Evolutionary conservation across 345 rosid species (phyloP).

Genomic region (Brassica juncea): DNA sequence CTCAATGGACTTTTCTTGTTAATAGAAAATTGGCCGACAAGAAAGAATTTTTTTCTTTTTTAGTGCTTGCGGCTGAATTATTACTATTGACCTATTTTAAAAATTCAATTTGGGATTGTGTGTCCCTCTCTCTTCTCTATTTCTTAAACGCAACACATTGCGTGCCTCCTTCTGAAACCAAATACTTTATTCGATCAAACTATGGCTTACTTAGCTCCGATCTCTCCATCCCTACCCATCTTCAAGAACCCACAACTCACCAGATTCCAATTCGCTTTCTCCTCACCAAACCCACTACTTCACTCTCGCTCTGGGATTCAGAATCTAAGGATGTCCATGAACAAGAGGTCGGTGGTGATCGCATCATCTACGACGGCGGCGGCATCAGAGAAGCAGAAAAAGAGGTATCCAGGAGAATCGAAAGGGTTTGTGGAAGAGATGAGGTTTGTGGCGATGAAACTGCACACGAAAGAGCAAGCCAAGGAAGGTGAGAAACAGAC

Average conservation of each 20-base stretch:
- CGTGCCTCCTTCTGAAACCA: slow-evolving; percentile 38
- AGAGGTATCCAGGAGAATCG: slow-evolving; percentile 81
- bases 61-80: background rate
- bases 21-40: background rate
- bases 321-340: slow-evolving; percentile 47
- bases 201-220: slow-evolving; percentile 66
- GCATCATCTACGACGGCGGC: slow-evolving; percentile 65
- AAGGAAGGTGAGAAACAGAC: slow-evolving; percentile 86
- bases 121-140: slow-evolving; percentile 14
- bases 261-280: slow-evolving; percentile 14
- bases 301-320: slow-evolving; percentile 37
- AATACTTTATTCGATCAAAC: slow-evolving; percentile 2
- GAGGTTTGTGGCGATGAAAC: slow-evolving; percentile 96
- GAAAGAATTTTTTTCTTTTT: too few species aligned
- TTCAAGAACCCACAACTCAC: slow-evolving; percentile 46
- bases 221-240: slow-evolving; percentile 51
- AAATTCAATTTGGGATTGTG: slow-evolving; percentile 15
- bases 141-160: slow-evolving; percentile 36
- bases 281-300: slow-evolving; percentile 38
- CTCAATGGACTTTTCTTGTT: background rate
- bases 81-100: background rate
- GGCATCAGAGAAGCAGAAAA: slow-evolving; percentile 69
- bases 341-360: slow-evolving; percentile 28
- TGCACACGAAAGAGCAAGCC: slow-evolving; percentile 85
- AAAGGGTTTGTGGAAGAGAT: slow-evolving; percentile 99